These are phyloP conservation scores for Cordia subcordata DNA, from an alignment of 257 asterid species.

Conservation along the genomic window DNA sequence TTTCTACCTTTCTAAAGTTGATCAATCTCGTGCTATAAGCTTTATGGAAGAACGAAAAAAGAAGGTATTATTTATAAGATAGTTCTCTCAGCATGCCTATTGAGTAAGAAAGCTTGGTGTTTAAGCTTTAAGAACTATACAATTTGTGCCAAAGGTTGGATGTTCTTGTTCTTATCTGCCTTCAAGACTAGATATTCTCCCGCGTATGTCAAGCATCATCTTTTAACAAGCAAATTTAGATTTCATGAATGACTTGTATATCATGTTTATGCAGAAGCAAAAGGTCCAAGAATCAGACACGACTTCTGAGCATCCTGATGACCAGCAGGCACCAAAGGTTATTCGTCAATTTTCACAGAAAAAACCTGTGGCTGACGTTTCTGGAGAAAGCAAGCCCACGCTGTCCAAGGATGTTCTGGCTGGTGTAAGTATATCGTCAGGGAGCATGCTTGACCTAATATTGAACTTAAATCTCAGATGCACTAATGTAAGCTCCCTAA, in stretches of 20 bases:
- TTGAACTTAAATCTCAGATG: background rate
- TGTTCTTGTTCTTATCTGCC: too few relatives aligned
- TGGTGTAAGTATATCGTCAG: constrained; percentile 44
- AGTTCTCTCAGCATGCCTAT: background rate
- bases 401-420: constrained; percentile 60
- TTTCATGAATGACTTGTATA: background rate
- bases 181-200: background rate
- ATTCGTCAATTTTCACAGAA: constrained; percentile 61
- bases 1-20: constrained; percentile 72
- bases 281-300: constrained; percentile 40
- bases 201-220: background rate
- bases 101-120: background rate
- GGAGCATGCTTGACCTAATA: background rate
- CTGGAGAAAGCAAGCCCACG: constrained; percentile 37
- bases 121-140: too few relatives aligned
- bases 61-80: constrained; percentile 43
- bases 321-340: constrained; percentile 40
- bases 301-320: constrained; percentile 10
- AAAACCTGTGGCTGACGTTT: constrained; percentile 39
- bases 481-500: constrained; percentile 3
- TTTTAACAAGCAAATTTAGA: background rate
- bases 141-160: too few relatives aligned
- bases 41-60: constrained; percentile 66
- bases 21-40: constrained; percentile 57
- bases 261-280: constrained; percentile 48